These are phyloP conservation scores for Scorias spongiosa DNA, from an alignment of 2,329 filamentous ascomycete species.

Conservation along the genomic window DNA sequence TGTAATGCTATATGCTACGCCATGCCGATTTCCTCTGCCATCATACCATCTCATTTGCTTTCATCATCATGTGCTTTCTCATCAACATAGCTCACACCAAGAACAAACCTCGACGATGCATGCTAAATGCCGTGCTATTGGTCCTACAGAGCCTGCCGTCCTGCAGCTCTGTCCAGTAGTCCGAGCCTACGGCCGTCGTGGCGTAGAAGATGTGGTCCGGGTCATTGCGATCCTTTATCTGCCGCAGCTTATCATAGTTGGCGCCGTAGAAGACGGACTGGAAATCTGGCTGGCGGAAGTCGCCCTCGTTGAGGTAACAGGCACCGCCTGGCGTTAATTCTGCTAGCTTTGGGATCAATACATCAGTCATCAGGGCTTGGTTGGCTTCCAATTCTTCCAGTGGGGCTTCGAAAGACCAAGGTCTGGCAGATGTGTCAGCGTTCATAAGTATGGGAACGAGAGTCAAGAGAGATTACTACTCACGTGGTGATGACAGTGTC, in stretches of 20 bases:
- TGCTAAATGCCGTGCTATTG: not conserved
- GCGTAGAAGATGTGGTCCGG: constrained; percentile 27
- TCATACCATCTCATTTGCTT: too few species aligned
- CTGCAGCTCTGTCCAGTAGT: constrained; percentile 16
- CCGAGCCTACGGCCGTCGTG: constrained; percentile 24
- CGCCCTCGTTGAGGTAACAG: constrained; percentile 28
- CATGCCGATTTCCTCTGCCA: too few species aligned
- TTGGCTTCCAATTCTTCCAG: constrained; percentile 22
- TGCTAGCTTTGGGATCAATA: constrained; percentile 24
- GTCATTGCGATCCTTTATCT: constrained; percentile 29
- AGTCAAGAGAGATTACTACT: not conserved
- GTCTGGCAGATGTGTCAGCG: not conserved
- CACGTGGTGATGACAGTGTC: constrained; percentile 21
- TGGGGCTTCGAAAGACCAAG: constrained; percentile 25
- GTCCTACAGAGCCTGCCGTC: constrained; percentile 11
- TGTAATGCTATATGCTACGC: not conserved
- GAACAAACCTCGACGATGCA: too few species aligned
- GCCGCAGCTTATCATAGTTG: constrained; percentile 23
- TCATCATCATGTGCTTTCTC: too few species aligned
- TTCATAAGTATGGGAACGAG: not conserved
- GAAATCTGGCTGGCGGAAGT: constrained; percentile 27
- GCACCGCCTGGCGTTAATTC: constrained; percentile 24
- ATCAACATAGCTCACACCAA: too few species aligned
- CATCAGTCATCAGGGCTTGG: constrained; percentile 25
- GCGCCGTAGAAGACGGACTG: constrained; percentile 27